Base-by-base conservation (phyloP, 208 protist species). In the Leishmania mexicana region DNA sequence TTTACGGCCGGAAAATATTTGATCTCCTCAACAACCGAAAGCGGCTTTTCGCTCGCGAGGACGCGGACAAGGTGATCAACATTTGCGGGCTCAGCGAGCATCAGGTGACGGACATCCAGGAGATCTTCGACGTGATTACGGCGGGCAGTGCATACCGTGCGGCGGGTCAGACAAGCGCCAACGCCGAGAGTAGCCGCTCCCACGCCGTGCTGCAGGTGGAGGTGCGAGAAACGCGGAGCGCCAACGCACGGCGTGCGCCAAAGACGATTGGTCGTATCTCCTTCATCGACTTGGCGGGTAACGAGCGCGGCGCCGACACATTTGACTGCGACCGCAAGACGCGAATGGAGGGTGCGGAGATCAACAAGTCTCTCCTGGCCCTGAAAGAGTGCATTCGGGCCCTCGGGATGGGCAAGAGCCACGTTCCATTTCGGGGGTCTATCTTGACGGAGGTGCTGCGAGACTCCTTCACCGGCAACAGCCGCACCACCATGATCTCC, bases 261-360 rank as follows among this genome's bases (percentile, higher is more conserved):
- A 92, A 94, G 83, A 91, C 84, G 13, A 89, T 98, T 78, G 98
- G 98, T 45, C 97, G 98, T 83, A 98, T 99, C 68, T 99, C 96
- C 38, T 99, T 99, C 86, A 99, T 99, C 86, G 99, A 99, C 87
- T 87, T 99, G 19, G 99, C 99, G 54, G 99, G 99, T 42, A 99
- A 95, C 82, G 99, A 99, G 89, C 91, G 99, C 57, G 98, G 95
- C 42, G 96, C 97, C 17, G 99, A 99, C 86, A 99, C 98, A 0
- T 94, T 90, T 67, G 89, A 99, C 83, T 97, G 90, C 78, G 97
- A 99, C 83, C 90, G 97, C 60, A 96, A 98, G 75, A 99, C 98
- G 21, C 95, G 98, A 71, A 98, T 99, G 90, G 98, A 99, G 84
- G 98, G 98, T 1, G 98, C 99, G n/a, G 98, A 99, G 78, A 99